These are phyloP conservation scores for Annulohypoxylon truncatum DNA, from an alignment of 2,329 filamentous ascomycete species.

Conservation along the genomic window DNA sequence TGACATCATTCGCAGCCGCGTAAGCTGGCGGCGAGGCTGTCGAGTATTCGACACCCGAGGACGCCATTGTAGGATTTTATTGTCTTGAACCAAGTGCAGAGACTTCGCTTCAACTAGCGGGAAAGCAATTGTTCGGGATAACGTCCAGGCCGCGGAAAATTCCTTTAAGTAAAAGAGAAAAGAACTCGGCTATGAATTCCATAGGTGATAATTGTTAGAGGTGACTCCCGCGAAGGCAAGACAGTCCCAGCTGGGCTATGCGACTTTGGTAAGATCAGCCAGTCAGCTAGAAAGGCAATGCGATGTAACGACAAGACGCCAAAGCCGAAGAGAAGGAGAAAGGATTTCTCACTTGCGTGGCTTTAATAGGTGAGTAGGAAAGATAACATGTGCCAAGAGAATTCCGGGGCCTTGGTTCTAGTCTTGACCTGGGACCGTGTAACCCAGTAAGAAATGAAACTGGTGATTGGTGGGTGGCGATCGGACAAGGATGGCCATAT, in stretches of 20 bases:
- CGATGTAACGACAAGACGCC: constrained; percentile 19
- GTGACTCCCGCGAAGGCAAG: constrained; percentile 13
- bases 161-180: constrained; percentile 41
- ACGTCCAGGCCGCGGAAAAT: constrained; percentile 22
- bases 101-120: constrained; percentile 23
- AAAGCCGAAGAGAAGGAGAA: constrained; percentile 12
- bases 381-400: constrained; percentile 34
- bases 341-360: constrained; percentile 17
- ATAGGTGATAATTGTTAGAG: constrained; percentile 25
- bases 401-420: constrained; percentile 36
- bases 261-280: constrained; percentile 13
- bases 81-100: neutral
- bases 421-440: constrained; percentile 12
- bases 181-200: constrained; percentile 42
- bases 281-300: constrained; percentile 11
- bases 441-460: constrained; percentile 10
- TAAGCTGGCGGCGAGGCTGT: constrained; percentile 24
- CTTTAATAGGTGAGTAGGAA: constrained; percentile 4
- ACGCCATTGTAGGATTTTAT: constrained; percentile 29
- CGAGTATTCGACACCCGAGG: constrained; percentile 37
- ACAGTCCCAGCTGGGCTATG: constrained; percentile 3
- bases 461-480: constrained; percentile 25
- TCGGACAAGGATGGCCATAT: constrained; percentile 15
- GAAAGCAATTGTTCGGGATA: constrained; percentile 6
- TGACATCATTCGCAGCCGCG: constrained; percentile 9